phyloP scores from a whole-genome alignment of 805 yeast genomes.

The Candida schatavii region DNA sequence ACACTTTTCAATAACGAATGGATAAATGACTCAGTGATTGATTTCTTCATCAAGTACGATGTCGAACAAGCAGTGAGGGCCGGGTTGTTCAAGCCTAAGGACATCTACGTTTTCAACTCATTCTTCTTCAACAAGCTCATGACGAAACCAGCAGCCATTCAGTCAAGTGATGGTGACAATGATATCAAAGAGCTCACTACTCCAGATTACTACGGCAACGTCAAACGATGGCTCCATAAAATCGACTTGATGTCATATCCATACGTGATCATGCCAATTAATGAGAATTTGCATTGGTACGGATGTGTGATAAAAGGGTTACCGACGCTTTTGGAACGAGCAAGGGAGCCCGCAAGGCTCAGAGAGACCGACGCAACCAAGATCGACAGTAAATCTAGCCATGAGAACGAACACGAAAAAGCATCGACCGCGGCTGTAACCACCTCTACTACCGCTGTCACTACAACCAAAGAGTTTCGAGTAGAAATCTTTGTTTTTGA shows the following conservation, averaged over 20 bases:
- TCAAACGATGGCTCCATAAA: constrained; percentile 76
- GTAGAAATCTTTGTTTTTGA: constrained; percentile 64
- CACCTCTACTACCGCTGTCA: too few species aligned
- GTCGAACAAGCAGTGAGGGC: constrained; percentile 36
- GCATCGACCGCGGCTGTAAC: not conserved
- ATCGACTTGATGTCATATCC: constrained; percentile 55
- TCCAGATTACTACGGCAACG: constrained; percentile 52
- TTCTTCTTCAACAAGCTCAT: constrained; percentile 74
- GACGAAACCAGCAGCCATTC: constrained; percentile 14
- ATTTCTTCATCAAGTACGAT: constrained; percentile 70
- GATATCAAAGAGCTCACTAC: constrained; percentile 11
- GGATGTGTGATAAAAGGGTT: constrained; percentile 67
- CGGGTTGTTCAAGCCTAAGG: constrained; percentile 25
- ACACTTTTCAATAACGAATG: constrained; percentile 79
- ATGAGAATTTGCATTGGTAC: constrained; percentile 84
- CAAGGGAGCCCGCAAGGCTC: constrained; percentile 10
- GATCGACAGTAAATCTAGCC: constrained; percentile 3
- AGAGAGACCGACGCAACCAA: not conserved
- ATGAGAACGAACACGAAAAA: not conserved
- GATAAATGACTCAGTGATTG: constrained; percentile 87
- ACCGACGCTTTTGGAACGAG: constrained; percentile 26
- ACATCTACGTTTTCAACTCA: constrained; percentile 68
- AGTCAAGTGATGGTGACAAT: constrained; percentile 4
- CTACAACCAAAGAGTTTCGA: too few species aligned
- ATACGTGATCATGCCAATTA: constrained; percentile 75